A percentile compares a stretch with the other conserved stretches of the same genome.
These are phyloP conservation scores for Leishmania guyanensis DNA, from an alignment of 208 protist genomes.

Conservation along the genomic window DNA sequence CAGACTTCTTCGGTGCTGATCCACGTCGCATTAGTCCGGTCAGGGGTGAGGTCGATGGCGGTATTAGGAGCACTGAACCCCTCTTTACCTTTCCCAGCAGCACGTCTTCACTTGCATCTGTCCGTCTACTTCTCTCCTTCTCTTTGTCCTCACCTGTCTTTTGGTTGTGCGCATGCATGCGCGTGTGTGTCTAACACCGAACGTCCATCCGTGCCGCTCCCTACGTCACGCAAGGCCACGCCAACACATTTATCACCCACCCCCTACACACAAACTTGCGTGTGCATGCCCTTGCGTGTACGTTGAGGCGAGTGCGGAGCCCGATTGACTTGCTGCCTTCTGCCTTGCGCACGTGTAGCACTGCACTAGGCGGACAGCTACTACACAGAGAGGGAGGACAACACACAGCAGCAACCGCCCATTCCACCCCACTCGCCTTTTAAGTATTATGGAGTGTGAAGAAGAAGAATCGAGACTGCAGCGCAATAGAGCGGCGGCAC, in stretches of 20 bases:
- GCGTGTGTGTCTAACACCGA: background rate
- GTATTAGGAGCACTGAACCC: background rate
- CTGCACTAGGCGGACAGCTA: background rate
- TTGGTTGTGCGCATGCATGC: background rate
- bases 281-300: background rate
- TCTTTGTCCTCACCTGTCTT: background rate
- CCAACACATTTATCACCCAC: background rate
- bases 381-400: background rate
- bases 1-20: background rate
- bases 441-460: background rate
- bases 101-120: background rate
- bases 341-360: background rate
- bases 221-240: background rate
- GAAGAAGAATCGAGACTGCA: constrained; percentile 20
- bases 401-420: background rate
- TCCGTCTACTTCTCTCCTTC: background rate
- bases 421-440: no score
- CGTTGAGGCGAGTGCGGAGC: background rate
- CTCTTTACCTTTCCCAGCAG: background rate
- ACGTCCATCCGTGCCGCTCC: background rate
- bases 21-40: background rate
- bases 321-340: background rate
- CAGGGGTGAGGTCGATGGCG: background rate
- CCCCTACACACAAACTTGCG: background rate
- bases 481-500: constrained; percentile 33